Base-by-base conservation (phyloP, 1,139 yeast species). In the Hemisphaericaspora xylanilytica region DNA sequence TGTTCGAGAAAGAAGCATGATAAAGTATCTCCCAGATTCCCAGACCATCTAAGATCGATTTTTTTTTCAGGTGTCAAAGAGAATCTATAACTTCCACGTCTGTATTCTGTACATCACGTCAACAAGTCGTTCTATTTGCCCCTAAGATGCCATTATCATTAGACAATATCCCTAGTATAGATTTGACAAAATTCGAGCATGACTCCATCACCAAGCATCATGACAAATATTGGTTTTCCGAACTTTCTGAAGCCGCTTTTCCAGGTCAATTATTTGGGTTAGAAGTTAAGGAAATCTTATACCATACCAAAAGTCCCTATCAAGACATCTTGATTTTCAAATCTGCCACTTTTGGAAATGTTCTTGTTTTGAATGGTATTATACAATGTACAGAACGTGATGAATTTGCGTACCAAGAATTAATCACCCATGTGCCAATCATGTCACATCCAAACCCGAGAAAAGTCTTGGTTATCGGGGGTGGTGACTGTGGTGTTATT, bases 401-500 rank as follows among this genome's bases (percentile, higher is more conserved):
- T 55, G 96, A 87, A 63, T 86, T 83, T 63, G 86, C 95, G 26
- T 85, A 87, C 67, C 96, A 87, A 62, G 96, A 87, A 63, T 81
- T 87, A 78, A 87, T 87, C 54, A 72, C 94, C 13, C 94, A 87
- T 56, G 65, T 85, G 39, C 90, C 96, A 10, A 56, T 87, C 46
- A 79, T 81, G 78, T 68, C 85, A 15, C 96, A 87, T 60, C 79
- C 82, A 27, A 59, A 68, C 40, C 96, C 96, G 13, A 75, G 76
- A 56, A 75, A 73, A 42, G 95, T 87, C 14, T 74, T 87, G 44
- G 95, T 87, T 35, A 86, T 87, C 51, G 96, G 96, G 26, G 96
- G 96, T 22, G 96, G 96, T 30, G 96, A 87, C 62, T 95, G 96
- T 50, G 96, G 96, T 44, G 96, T 88, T 14, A 70, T 87, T 36